Conservation (phyloP, 208 protist genomes). For the Leptomonas seymouri region DNA sequence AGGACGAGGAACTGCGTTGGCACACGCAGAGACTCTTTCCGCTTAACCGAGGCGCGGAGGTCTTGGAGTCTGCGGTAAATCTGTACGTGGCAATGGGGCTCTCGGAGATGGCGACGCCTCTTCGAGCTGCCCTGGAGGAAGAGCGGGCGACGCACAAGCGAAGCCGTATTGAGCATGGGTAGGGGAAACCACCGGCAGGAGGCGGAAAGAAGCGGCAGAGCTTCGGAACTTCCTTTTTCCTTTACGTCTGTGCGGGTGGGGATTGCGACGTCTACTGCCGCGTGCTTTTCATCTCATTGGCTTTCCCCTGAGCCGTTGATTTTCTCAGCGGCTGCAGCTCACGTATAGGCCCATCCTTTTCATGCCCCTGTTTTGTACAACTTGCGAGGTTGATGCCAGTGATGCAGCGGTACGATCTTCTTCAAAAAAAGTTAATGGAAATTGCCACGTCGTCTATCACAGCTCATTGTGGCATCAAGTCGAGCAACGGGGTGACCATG, state of each 20-base stretch:
- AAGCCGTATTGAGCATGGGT: constrained; percentile 19
- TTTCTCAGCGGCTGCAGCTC: too few relatives aligned
- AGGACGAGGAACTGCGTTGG: constrained; percentile 58
- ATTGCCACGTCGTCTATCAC: too few relatives aligned
- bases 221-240: too few relatives aligned
- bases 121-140: constrained; percentile 56
- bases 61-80: constrained; percentile 60
- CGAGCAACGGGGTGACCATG: too few relatives aligned
- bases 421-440: background rate
- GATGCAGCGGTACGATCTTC: too few relatives aligned
- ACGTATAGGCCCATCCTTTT: too few relatives aligned
- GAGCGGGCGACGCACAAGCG: constrained; percentile 48
- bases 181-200: background rate
- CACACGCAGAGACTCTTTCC: constrained; percentile 65
- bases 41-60: constrained; percentile 30
- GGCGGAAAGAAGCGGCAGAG: too few relatives aligned
- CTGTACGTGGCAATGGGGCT: constrained; percentile 81
- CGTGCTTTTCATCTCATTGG: constrained; percentile 4
- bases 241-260: too few relatives aligned
- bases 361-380: too few relatives aligned
- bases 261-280: background rate
- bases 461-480: too few relatives aligned
- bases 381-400: too few relatives aligned
- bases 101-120: constrained; percentile 42
- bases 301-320: too few relatives aligned